Evolutionary conservation across 2,329 filamentous ascomycete genomes (phyloP).

Genomic region (Aspergillus tubingensis): DNA sequence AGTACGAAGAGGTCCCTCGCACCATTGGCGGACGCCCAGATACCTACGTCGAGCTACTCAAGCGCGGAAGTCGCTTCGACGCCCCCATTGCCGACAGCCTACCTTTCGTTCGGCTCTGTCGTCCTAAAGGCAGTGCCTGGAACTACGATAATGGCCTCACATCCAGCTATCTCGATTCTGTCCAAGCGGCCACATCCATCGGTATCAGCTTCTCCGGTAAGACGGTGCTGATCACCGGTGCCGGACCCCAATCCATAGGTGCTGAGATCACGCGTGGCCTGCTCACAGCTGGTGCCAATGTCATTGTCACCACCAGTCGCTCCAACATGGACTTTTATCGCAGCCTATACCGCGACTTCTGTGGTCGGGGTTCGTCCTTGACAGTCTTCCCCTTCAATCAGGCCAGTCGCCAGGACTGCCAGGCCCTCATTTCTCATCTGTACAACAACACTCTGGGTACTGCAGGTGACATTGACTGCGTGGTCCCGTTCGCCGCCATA

Average conservation of each 20-base stretch:
- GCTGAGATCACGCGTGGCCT: not conserved
- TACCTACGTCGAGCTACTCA: not conserved
- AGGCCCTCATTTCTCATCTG: not conserved
- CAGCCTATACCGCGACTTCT: not conserved
- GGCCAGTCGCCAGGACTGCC: slow-evolving; percentile 5
- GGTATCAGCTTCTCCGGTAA: not conserved
- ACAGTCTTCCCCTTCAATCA: slow-evolving; percentile 11
- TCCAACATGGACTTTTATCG: not conserved
- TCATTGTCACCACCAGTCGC: slow-evolving; percentile 12
- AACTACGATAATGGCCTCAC: not conserved
- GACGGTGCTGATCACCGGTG: slow-evolving; percentile 10
- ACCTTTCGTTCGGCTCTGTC: not conserved
- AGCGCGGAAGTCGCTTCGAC: not conserved
- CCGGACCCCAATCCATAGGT: slow-evolving; percentile 7
- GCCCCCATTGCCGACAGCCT: not conserved
- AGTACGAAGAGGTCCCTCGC: not conserved
- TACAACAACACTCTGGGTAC: not conserved
- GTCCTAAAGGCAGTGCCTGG: not conserved
- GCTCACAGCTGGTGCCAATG: slow-evolving; percentile 6
- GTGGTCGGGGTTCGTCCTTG: slow-evolving; percentile 6
- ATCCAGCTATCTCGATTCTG: not conserved
- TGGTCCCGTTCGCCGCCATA: slow-evolving; percentile 11
- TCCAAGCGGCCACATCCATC: not conserved
- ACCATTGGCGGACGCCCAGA: not conserved
- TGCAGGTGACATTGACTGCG: slow-evolving; percentile 3